Evolutionary conservation across 192 early-diverging fungal genomes (phyloP).

Genomic region (Linnemannia schmuckeri): DNA sequence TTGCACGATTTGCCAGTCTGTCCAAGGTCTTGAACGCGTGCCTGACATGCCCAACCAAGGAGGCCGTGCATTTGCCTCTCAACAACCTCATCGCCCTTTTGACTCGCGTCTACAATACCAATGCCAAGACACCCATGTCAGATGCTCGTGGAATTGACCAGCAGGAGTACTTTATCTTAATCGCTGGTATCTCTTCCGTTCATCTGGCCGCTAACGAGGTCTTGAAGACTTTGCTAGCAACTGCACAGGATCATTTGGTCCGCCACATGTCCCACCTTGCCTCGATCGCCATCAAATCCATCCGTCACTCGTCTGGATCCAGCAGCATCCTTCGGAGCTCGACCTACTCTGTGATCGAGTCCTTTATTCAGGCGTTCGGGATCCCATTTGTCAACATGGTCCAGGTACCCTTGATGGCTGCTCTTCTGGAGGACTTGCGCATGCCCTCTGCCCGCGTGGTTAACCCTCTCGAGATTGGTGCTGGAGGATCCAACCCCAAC

Average conservation of each 20-base stretch:
- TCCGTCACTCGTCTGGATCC: constrained; percentile 35
- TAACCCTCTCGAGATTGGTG: constrained; percentile 44
- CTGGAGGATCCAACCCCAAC: constrained; percentile 32
- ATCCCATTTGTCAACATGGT: constrained; percentile 60
- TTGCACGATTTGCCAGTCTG: constrained; percentile 34
- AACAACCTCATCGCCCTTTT: constrained; percentile 63
- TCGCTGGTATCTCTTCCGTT: constrained; percentile 60
- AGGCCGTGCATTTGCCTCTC: constrained; percentile 63
- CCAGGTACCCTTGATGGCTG: constrained; percentile 54
- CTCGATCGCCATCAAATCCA: constrained; percentile 45
- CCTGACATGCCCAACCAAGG: constrained; percentile 55
- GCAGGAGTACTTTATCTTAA: constrained; percentile 60
- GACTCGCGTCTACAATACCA: constrained; percentile 62
- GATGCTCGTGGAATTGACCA: constrained; percentile 59
- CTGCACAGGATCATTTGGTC: constrained; percentile 44
- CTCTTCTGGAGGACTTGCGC: constrained; percentile 57
- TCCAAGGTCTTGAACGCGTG: constrained; percentile 25
- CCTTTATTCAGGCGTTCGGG: constrained; percentile 63
- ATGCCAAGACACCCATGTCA: constrained; percentile 49
- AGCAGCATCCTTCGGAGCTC: constrained; percentile 53
- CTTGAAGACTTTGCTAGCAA: constrained; percentile 54
- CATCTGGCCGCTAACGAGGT: constrained; percentile 59
- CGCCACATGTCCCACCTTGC: constrained; percentile 47
- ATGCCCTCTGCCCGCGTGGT: constrained; percentile 42
- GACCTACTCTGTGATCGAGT: constrained; percentile 55